phyloP scores from a whole-genome alignment of 1,284 basidiomycete species.

The Entoloma clypeatum region DNA sequence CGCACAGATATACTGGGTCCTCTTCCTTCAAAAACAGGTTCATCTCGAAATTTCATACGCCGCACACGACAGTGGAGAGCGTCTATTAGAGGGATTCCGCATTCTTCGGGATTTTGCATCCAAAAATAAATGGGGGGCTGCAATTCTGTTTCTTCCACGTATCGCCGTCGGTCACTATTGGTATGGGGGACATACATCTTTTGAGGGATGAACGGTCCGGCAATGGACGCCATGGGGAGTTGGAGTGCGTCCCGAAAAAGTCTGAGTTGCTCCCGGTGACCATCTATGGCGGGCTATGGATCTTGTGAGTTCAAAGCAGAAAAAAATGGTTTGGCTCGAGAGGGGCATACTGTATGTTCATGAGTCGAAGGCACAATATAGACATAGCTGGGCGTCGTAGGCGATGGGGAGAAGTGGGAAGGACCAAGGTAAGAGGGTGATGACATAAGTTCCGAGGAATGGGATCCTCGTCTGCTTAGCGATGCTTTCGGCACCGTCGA shows the following conservation, averaged over 20 bases:
- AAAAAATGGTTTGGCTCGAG: too few species aligned
- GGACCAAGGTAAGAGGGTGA: too few species aligned
- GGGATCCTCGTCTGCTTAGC: too few species aligned
- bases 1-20: conserved; percentile 76
- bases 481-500: too few species aligned
- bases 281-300: conserved; percentile 8
- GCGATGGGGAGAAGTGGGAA: too few species aligned
- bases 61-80: conserved; percentile 50
- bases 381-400: too few species aligned
- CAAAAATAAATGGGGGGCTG: conserved; percentile 62
- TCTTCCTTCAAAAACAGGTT: conserved; percentile 59
- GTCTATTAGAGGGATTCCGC: conserved; percentile 51
- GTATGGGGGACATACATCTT: conserved; percentile 69
- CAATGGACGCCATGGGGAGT: conserved; percentile 30
- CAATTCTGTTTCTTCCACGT: conserved; percentile 63
- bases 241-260: conserved; percentile 39
- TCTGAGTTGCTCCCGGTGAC: conserved; percentile 38
- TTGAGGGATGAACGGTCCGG: conserved; percentile 57
- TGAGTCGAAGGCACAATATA: too few species aligned
- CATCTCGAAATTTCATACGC: conserved; percentile 52
- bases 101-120: conserved; percentile 45
- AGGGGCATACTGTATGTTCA: too few species aligned
- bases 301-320: background rate
- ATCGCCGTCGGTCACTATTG: conserved; percentile 66
- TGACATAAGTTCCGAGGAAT: too few species aligned